Percentiles rank a stretch among this genome's conserved stretches.
Evolutionary conservation across 257 asterid genomes (phyloP).

Genomic region (Cordia subcordata): DNA sequence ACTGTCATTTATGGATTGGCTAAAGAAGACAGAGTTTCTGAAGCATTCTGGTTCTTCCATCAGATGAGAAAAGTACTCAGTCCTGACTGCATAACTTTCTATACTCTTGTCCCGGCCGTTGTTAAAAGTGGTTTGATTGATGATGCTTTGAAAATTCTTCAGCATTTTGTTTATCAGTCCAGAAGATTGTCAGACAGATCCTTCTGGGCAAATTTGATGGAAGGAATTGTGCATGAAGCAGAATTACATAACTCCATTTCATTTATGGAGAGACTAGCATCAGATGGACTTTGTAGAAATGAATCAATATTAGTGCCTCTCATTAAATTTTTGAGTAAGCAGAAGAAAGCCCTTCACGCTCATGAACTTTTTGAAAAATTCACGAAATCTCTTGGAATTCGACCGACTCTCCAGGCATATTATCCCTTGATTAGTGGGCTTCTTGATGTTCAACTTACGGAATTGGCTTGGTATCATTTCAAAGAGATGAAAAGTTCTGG

Average conservation of each 20-base stretch:
- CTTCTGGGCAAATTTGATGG: conserved; percentile 73
- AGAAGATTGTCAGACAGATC: conserved; percentile 24
- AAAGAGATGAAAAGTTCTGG: conserved; percentile 68
- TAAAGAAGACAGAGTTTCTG: conserved; percentile 57
- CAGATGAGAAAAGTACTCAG: conserved; percentile 72
- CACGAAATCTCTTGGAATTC: conserved; percentile 40
- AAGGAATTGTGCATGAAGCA: conserved; percentile 60
- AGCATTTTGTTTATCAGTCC: conserved; percentile 35
- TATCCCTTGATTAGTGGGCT: conserved; percentile 66
- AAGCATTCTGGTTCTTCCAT: conserved; percentile 86
- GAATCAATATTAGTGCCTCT: conserved; percentile 65
- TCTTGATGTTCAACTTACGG: conserved; percentile 54
- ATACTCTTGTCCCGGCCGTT: conserved; percentile 67
- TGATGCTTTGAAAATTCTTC: conserved; percentile 56
- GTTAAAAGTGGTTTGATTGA: conserved; percentile 65
- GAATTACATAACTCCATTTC: conserved; percentile 45
- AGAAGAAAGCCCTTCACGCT: conserved; percentile 72
- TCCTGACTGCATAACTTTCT: conserved; percentile 69
- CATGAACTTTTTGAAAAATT: conserved; percentile 47
- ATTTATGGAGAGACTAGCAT: conserved; percentile 54
- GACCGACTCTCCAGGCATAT: conserved; percentile 49
- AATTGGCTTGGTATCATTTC: conserved; percentile 65
- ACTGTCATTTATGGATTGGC: conserved; percentile 72
- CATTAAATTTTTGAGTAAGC: conserved; percentile 53
- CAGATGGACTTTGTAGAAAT: conserved; percentile 56